Evolutionary conservation across 1,284 basidiomycete genomes (phyloP).

Genomic region (Grifola frondosa): DNA sequence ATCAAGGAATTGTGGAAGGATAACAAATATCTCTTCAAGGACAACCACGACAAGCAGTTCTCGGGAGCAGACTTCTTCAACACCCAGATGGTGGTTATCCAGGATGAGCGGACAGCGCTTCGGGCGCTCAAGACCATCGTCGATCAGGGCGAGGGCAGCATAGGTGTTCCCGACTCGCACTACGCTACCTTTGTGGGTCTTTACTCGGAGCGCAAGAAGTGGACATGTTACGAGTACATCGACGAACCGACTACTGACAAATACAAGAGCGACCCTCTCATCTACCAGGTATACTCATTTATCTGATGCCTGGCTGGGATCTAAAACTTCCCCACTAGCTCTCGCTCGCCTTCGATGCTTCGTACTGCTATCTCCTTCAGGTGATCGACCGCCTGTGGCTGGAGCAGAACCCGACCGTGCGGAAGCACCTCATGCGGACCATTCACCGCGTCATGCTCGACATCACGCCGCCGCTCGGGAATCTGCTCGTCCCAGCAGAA

Average conservation of each 20-base stretch:
- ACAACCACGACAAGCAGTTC: slow-evolving; percentile 14
- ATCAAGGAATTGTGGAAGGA: neutral
- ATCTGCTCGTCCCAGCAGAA: slow-evolving; percentile 16
- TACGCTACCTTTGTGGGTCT: slow-evolving; percentile 21
- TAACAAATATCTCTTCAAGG: neutral
- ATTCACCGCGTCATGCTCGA: slow-evolving; percentile 18
- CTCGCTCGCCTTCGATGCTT: slow-evolving; percentile 15
- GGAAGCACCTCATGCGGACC: slow-evolving; percentile 12
- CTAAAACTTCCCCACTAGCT: slow-evolving; percentile 15
- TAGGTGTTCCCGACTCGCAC: slow-evolving; percentile 18
- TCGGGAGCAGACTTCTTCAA: slow-evolving; percentile 13
- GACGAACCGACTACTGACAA: slow-evolving; percentile 10
- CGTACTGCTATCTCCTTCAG: slow-evolving; percentile 21
- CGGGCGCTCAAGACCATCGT: slow-evolving; percentile 21
- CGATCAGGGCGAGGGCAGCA: slow-evolving; percentile 23
- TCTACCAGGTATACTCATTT: slow-evolving; percentile 7
- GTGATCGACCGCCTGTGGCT: slow-evolving; percentile 19
- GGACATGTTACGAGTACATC: slow-evolving; percentile 12
- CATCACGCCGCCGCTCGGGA: slow-evolving; percentile 10
- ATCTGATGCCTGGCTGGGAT: too few relatives aligned
- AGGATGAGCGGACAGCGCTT: slow-evolving; percentile 12
- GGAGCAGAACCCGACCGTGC: slow-evolving; percentile 2
- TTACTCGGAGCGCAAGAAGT: slow-evolving; percentile 12
- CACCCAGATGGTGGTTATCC: slow-evolving; percentile 16
- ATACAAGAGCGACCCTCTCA: neutral